Conservation (phyloP, 23 red algal genomes). For the Gracilaria gracilis region DNA sequence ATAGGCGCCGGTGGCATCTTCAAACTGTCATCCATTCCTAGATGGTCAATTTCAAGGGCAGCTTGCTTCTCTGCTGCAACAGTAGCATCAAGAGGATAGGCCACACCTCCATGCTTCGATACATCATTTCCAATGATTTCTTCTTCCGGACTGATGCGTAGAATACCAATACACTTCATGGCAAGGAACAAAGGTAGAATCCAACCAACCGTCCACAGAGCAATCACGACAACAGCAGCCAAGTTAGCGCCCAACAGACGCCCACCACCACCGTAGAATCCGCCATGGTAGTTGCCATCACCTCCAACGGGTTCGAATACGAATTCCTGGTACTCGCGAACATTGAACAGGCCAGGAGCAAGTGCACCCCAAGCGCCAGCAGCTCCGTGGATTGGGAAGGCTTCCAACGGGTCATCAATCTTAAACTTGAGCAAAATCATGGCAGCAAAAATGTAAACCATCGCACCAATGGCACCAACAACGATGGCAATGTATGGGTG, state of each 20-base stretch:
- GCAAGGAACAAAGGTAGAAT: slow-evolving; percentile 62
- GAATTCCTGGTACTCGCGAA: slow-evolving; percentile 35
- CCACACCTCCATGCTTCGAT: slow-evolving; percentile 89
- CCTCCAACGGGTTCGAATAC: slow-evolving; percentile 41
- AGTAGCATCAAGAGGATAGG: slow-evolving; percentile 84
- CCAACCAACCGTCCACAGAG: slow-evolving; percentile 62
- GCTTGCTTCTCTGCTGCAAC: slow-evolving; percentile 59
- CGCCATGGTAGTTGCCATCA: slow-evolving; percentile 76
- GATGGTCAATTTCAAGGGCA: slow-evolving; percentile 55
- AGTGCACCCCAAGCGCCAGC: slow-evolving; percentile 88
- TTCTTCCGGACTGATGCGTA: slow-evolving; percentile 86
- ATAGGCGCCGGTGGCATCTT: not conserved
- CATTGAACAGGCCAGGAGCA: slow-evolving; percentile 75
- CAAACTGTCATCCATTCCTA: slow-evolving; percentile 76
- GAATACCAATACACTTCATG: slow-evolving; percentile 69
- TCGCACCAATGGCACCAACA: slow-evolving; percentile 83
- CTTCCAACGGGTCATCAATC: slow-evolving; percentile 97
- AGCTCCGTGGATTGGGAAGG: slow-evolving; percentile 87
- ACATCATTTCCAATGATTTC: slow-evolving; percentile 94
- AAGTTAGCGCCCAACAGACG: slow-evolving; percentile 80
- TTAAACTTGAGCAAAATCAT: slow-evolving; percentile 65
- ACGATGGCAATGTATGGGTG: slow-evolving; percentile 81
- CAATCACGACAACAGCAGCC: slow-evolving; percentile 69
- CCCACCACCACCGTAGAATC: slow-evolving; percentile 49
- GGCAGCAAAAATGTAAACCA: slow-evolving; percentile 82